Percentiles rank a stretch among this genome's conserved stretches.
Conservation (phyloP, 345 rosid genomes). For the Adansonia digitata region DNA sequence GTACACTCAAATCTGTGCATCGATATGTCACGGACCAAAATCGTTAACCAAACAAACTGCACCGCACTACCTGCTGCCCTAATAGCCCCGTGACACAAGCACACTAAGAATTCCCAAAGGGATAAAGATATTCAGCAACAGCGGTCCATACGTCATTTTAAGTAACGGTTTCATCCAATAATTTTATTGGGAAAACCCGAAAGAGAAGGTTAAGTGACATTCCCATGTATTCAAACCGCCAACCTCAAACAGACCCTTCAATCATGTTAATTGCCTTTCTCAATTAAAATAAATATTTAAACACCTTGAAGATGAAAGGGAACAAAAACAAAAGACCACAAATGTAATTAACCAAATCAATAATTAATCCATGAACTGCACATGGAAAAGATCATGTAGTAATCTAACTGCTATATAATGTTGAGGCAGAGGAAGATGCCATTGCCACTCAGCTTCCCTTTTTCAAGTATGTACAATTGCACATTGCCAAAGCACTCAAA, state of each 20-base stretch:
- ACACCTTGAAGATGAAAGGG: not conserved
- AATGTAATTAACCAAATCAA: not conserved
- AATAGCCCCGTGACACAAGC: too few species aligned
- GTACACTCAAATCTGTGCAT: slow-evolving; percentile 33
- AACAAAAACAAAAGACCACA: not conserved
- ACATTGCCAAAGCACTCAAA: too few species aligned
- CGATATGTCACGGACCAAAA: too few species aligned
- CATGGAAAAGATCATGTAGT: not conserved
- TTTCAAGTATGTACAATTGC: too few species aligned
- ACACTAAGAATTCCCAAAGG: not conserved
- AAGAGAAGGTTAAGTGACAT: slow-evolving; percentile 46
- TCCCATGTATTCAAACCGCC: slow-evolving; percentile 34
- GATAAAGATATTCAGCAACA: not conserved
- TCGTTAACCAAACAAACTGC: too few species aligned
- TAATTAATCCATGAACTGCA: not conserved
- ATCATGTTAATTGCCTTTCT: slow-evolving; percentile 54
- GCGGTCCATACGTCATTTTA: slow-evolving; percentile 30
- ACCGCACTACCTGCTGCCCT: too few species aligned
- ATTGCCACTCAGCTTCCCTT: too few species aligned
- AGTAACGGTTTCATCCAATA: slow-evolving; percentile 42
- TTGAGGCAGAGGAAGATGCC: too few species aligned
- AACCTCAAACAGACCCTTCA: slow-evolving; percentile 43
- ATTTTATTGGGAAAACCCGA: slow-evolving; percentile 45
- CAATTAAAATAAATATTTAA: slow-evolving; percentile 13
- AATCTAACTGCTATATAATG: not conserved